Conservation (phyloP, 2,329 filamentous ascomycete species). For the Fusarium tricinctum region DNA sequence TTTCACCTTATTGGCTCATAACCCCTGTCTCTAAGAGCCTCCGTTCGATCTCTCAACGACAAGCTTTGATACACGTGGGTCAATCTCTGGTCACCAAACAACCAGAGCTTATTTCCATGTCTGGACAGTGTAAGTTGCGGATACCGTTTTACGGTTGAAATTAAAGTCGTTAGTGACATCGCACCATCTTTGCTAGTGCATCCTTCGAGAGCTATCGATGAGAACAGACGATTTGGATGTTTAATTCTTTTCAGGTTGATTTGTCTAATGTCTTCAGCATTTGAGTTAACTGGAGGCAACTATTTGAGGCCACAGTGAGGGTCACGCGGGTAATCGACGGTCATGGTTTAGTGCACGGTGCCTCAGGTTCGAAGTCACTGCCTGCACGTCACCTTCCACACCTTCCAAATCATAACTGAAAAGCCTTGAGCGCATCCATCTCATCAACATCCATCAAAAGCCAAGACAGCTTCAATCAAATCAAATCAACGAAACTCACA, state of each 20-base stretch:
- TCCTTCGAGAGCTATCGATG: background rate
- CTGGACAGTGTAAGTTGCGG: background rate
- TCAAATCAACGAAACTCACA: background rate
- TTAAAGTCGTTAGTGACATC: background rate
- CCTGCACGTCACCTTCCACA: background rate
- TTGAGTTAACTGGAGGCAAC: too few species aligned
- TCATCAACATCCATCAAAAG: background rate
- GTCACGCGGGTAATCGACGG: background rate
- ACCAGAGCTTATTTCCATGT: background rate
- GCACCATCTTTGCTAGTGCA: background rate
- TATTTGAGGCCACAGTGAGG: too few species aligned
- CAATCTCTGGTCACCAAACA: slow-evolving; percentile 4
- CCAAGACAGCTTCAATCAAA: background rate
- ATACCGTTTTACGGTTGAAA: background rate
- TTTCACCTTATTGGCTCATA: slow-evolving; percentile 20
- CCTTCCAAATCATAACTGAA: background rate
- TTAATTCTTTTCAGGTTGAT: background rate
- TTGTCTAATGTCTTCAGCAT: too few species aligned
- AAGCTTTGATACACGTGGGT: slow-evolving; percentile 37
- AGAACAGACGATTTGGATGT: too few species aligned
- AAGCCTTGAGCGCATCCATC: background rate
- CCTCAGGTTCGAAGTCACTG: background rate
- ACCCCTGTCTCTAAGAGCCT: slow-evolving; percentile 10
- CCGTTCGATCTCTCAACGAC: slow-evolving; percentile 31
- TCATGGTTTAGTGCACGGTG: background rate